phyloP scores from a whole-genome alignment of 768 basidiomycete genomes.

The Lactarius psammicola region DNA sequence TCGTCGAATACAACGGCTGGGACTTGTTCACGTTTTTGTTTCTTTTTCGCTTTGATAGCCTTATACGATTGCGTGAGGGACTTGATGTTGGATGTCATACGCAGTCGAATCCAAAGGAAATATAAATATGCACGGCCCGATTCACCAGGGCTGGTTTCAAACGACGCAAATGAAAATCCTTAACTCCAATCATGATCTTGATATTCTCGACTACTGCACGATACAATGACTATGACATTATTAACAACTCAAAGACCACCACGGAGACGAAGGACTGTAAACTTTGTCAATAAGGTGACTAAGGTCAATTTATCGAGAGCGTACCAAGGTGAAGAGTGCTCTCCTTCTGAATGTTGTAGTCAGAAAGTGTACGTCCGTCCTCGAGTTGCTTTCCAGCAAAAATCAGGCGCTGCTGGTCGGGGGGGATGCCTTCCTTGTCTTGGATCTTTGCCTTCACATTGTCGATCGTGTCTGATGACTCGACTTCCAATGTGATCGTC shows the following conservation, averaged over 20 bases:
- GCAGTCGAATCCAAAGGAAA: neutral
- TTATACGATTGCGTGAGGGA: slow-evolving; percentile 62
- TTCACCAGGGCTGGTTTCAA: neutral
- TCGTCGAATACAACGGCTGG: slow-evolving; percentile 88
- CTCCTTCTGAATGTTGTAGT: slow-evolving; percentile 29
- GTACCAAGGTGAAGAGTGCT: slow-evolving; percentile 28
- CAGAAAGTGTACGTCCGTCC: slow-evolving; percentile 27
- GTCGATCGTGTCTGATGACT: slow-evolving; percentile 28
- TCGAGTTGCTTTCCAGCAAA: slow-evolving; percentile 29
- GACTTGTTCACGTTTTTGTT: slow-evolving; percentile 62
- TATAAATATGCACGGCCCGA: slow-evolving; percentile 12
- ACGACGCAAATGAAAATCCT: neutral
- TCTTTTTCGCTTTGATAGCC: slow-evolving; percentile 65
- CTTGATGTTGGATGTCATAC: slow-evolving; percentile 45
- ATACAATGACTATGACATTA: neutral
- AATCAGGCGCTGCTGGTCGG: slow-evolving; percentile 27
- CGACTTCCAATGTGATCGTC: slow-evolving; percentile 28
- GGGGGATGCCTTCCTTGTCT: slow-evolving; percentile 28
- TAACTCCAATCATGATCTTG: neutral
- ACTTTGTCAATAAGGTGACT: neutral
- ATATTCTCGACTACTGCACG: slow-evolving; percentile 16
- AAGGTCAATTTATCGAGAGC: neutral
- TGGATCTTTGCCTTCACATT: slow-evolving; percentile 29
- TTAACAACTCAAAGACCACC: slow-evolving; percentile 39
- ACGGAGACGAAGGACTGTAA: slow-evolving; percentile 46